Base-by-base conservation (phyloP, 2,329 filamentous ascomycete species). In the Hymenoscyphus fraxineus region DNA sequence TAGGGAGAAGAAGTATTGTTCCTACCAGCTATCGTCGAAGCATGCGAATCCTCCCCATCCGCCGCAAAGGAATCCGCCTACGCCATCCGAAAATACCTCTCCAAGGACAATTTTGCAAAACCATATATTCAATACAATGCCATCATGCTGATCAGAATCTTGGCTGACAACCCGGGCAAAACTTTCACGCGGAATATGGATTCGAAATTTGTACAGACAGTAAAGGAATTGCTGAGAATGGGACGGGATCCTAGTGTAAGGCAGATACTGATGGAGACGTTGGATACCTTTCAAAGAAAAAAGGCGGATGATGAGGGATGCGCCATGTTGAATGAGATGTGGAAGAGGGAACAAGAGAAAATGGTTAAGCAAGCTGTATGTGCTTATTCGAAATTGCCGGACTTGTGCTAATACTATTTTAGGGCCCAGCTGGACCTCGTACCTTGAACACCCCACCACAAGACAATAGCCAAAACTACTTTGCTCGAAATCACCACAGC, bases 181-280 rank as follows among this genome's bases (percentile, higher is more conserved):
- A 92, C 88, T 1, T 99, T 99, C 74, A 97, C 94, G n/a, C 85
- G 90, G 70, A 93, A 96, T 76, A 78, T 98, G 54, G 93, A 97
- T 77, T 83, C 88, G 73, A 92, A 92, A 73, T 98, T 97, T 74
- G 86, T 91, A 61, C 83, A 89, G 54, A 87, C 87, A 0, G 79
- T 91, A 16, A 94, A 93, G 78, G 85, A 91, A 54, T 78, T 97
- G 65, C 80, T 98, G 67, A 86, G 88, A 68, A 81, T 85, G 60
- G 86, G 87, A 15, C 84, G 83, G 67, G 92, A 97, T 74, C 83
- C 84, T 27, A 90, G 87, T 71, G 92, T 97, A 54, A 88, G 90
- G 75, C 91, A 95, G 78, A 90, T 97, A 69, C 78, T 97, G 68
- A 86, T 92, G 78, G 93, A 98, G 79, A 96, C 91, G 4, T 78